These are phyloP conservation scores for Myxozyma udenii DNA, from an alignment of 805 yeast species.

Conservation along the genomic window DNA sequence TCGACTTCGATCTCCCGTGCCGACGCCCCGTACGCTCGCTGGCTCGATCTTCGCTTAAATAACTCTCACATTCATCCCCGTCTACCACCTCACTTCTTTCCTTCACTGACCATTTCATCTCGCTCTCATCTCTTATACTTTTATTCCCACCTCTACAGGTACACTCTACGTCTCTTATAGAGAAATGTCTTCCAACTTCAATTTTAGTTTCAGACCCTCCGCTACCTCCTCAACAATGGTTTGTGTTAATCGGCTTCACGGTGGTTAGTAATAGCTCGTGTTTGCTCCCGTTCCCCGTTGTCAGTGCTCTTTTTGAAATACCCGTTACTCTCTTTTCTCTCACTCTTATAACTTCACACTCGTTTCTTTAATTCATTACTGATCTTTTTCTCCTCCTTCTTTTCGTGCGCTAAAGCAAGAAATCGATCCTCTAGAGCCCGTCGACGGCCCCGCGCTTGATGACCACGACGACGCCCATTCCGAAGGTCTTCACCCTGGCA, in stretches of 20 bases:
- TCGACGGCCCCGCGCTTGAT: conserved; percentile 8
- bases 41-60: too few species aligned
- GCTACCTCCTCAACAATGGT: conserved; percentile 7
- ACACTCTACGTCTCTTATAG: too few species aligned
- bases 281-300: background rate
- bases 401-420: conserved; percentile 11
- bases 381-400: conserved; percentile 1
- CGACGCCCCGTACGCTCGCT: too few species aligned
- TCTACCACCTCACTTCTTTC: too few species aligned
- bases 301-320: too few species aligned
- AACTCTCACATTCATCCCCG: too few species aligned
- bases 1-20: too few species aligned
- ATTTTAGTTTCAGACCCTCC: background rate
- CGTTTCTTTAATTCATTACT: background rate
- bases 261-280: conserved; percentile 6
- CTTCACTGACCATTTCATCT: too few species aligned
- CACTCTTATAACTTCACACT: background rate
- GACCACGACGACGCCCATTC: conserved; percentile 19
- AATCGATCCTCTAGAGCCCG: conserved; percentile 19
- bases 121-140: too few species aligned
- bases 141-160: background rate
- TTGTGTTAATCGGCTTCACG: conserved; percentile 18
- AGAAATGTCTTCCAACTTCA: background rate
- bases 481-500: conserved; percentile 27
- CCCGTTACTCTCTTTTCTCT: too few species aligned